Evolutionary conservation across 2,329 filamentous ascomycete species (phyloP), one percentile per base, ranked within the genome.

Genomic region (Beauveria sp.): DNA sequence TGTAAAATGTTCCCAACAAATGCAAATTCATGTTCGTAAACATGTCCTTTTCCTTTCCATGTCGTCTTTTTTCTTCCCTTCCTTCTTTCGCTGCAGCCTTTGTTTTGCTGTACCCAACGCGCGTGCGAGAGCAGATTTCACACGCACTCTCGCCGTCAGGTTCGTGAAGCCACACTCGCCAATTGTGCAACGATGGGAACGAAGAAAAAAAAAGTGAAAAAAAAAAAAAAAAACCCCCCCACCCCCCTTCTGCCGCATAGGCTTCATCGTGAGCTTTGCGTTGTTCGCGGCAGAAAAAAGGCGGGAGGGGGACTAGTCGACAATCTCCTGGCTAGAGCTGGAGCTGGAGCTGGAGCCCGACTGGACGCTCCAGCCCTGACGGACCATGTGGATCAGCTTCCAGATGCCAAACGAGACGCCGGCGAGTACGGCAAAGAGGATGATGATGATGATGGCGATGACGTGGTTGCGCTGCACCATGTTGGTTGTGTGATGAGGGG

Each of bases 381-480:
- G 74, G 22, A 80, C 83, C 30, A 79, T 72, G 66, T 79, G 78
- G 55, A 87, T 84, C 9, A 87, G 74, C 63, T 80, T 78, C 75
- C 84, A 87, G 72, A 87, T 87, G 64, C 83, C 85, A 67, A 86
- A 86, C 8, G 82, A 80, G 60, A 87, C 83, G 63, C 77, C 74
- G 59, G 83, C 83, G 53, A 88, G 79, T 54, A 87, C 74, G 69
- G 85, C 71, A 75, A 88, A 87, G 67, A 88, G 79, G 61, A 88
- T 72, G 72, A 88, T 87, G 73, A 88, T 82, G 70, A 88, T 87
- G 72, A 88, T 78, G 67, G 85, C 85, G 72, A 88, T 87, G 69
- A 83, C 82, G 73, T 87, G 81, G 81, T 88, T 88, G 76, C 81
- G 75, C 72, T 87, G 83, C 68, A 80, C 77, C 80, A 83, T 86